A percentile compares a stretch with the other conserved stretches of the same genome.
These are phyloP conservation scores for Paragyromitra xinjiangensis DNA, from an alignment of 495 filamentous ascomycete genomes.

Conservation along the genomic window DNA sequence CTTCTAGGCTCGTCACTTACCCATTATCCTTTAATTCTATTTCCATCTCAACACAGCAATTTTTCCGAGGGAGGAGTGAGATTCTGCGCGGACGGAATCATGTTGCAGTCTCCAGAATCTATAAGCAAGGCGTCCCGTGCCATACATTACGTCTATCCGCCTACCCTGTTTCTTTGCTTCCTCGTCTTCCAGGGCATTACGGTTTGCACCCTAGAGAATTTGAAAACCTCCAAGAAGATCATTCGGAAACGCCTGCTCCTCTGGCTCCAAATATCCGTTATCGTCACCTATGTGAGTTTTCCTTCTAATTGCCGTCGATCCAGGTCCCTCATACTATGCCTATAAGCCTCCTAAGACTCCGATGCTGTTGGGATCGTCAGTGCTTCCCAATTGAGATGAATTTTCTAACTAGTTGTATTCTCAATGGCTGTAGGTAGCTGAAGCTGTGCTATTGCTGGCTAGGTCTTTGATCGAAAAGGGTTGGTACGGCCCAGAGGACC, in stretches of 20 bases:
- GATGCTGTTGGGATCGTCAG: slow-evolving; percentile 19
- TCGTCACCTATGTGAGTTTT: slow-evolving; percentile 63
- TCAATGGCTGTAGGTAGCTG: slow-evolving; percentile 53
- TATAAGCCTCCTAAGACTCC: slow-evolving; percentile 1
- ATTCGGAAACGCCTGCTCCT: slow-evolving; percentile 63
- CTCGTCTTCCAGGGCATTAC: slow-evolving; percentile 63
- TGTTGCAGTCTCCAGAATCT: slow-evolving; percentile 43
- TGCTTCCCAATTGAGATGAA: slow-evolving; percentile 16
- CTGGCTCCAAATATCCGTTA: slow-evolving; percentile 62
- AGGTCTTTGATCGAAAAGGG: slow-evolving; percentile 59
- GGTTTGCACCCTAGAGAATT: slow-evolving; percentile 66
- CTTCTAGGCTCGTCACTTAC: slow-evolving; percentile 31
- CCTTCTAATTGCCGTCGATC: slow-evolving; percentile 9
- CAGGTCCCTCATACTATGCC: background rate
- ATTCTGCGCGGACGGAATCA: slow-evolving; percentile 49
- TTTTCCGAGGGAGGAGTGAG: slow-evolving; percentile 34
- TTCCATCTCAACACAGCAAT: slow-evolving; percentile 32
- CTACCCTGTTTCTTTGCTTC: slow-evolving; percentile 67
- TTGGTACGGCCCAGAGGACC: slow-evolving; percentile 63
- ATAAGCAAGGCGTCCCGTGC: slow-evolving; percentile 39
- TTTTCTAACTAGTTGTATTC: slow-evolving; percentile 24
- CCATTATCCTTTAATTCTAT: slow-evolving; percentile 26
- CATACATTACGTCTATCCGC: slow-evolving; percentile 66
- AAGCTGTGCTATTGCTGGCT: slow-evolving; percentile 61
- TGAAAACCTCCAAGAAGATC: slow-evolving; percentile 58